Percentiles rank a stretch among this genome's conserved stretches.
phyloP scores from a whole-genome alignment of 805 yeast species.

The Maudiozyma pseudohumilis region DNA sequence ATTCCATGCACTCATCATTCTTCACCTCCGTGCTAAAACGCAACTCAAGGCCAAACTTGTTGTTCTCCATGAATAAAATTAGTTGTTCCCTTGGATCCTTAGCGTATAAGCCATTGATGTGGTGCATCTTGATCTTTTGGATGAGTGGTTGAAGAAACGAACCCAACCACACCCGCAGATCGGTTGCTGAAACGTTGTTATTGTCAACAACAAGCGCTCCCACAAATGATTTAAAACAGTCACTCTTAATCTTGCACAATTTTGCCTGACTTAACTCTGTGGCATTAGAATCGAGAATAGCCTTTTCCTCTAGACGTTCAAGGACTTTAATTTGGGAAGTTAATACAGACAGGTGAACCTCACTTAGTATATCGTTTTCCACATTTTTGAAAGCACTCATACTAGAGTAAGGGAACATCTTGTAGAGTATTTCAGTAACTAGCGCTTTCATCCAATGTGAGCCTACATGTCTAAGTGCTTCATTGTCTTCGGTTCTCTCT shows the following conservation, averaged over 20 bases:
- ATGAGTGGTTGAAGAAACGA: conserved; percentile 28
- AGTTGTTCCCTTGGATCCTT: conserved; percentile 61
- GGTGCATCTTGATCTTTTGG: not conserved
- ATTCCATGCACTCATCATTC: conserved; percentile 38
- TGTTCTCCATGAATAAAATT: conserved; percentile 43
- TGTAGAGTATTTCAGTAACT: conserved; percentile 50
- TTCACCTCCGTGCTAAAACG: not conserved
- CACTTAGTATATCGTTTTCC: not conserved
- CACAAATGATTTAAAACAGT: conserved; percentile 79
- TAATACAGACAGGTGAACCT: not conserved
- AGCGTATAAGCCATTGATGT: conserved; percentile 29
- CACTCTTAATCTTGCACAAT: conserved; percentile 51
- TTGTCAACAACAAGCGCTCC: conserved; percentile 58
- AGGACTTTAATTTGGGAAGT: not conserved
- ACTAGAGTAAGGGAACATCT: conserved; percentile 48
- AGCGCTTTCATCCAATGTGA: conserved; percentile 64
- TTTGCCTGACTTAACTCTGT: not conserved
- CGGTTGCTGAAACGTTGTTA: conserved; percentile 30
- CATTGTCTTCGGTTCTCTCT: conserved; percentile 3
- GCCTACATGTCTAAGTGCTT: conserved; percentile 63
- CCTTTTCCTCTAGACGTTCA: conserved; percentile 17
- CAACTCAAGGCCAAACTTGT: conserved; percentile 12
- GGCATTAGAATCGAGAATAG: not conserved
- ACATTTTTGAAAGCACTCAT: conserved; percentile 51
- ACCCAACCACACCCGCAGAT: conserved; percentile 42